Conservation (phyloP, 805 yeast species). For the Lachancea lanzarotensis region DNA sequence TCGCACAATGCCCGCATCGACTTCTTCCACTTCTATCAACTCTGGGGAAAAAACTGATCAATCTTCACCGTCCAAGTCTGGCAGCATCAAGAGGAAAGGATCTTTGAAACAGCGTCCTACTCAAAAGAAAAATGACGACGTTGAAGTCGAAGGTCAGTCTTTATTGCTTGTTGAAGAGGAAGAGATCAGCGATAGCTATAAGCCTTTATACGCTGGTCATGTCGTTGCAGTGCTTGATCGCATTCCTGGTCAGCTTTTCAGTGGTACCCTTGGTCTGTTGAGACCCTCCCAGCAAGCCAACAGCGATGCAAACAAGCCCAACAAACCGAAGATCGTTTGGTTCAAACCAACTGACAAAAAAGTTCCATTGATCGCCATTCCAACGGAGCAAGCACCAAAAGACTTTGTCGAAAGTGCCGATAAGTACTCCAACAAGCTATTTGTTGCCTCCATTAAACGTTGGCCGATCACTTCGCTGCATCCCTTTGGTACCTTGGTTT, state of each 20-base stretch:
- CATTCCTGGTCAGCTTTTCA: conserved; percentile 91
- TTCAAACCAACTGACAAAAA: conserved; percentile 97
- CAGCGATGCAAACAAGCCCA: conserved; percentile 45
- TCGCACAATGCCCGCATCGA: conserved; percentile 21
- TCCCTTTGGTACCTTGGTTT: conserved; percentile 91
- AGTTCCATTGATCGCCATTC: conserved; percentile 95
- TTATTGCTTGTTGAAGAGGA: conserved; percentile 88
- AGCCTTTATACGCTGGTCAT: conserved; percentile 95
- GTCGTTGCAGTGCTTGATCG: conserved; percentile 97
- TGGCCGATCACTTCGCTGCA: conserved; percentile 99
- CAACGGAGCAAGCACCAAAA: conserved; percentile 95
- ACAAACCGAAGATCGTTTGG: conserved; percentile 94
- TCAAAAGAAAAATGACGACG: conserved; percentile 95
- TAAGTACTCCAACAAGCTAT: conserved; percentile 68
- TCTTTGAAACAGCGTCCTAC: conserved; percentile 93
- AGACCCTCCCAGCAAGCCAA: conserved; percentile 94
- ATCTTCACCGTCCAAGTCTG: conserved; percentile 31
- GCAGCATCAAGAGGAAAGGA: conserved; percentile 59
- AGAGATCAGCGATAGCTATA: conserved; percentile 85
- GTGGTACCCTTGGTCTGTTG: conserved; percentile 88
- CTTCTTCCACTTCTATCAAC: conserved; percentile 24
- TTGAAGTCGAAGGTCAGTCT: conserved; percentile 97
- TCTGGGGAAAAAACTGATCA: conserved; percentile 34
- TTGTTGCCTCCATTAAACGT: conserved; percentile 92
- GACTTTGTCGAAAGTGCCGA: conserved; percentile 93